Conservation (phyloP, 371 early-diverging fungal species). For the Syncephalis plumigaleata region DNA sequence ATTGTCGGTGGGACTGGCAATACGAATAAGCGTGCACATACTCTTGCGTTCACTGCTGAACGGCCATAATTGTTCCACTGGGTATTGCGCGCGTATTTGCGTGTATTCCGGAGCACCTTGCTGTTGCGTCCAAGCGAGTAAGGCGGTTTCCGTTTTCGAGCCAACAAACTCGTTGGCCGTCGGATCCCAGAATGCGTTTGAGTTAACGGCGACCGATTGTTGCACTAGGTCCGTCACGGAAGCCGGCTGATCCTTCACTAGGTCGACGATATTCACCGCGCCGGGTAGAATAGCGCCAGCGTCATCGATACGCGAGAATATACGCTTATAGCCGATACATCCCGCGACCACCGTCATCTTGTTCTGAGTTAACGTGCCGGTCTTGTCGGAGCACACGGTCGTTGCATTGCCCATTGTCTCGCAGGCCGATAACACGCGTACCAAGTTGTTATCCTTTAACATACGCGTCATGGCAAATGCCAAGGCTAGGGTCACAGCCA, state of each 20-base stretch:
- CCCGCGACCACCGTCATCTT: conserved; percentile 74
- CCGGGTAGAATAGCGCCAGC: too few species aligned
- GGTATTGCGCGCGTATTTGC: conserved; percentile 19
- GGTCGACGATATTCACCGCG: too few species aligned
- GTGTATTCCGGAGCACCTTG: conserved; percentile 26
- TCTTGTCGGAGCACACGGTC: conserved; percentile 81
- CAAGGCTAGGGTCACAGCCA: conserved; percentile 58
- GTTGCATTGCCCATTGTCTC: conserved; percentile 92
- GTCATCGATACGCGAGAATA: too few species aligned
- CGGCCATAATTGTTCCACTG: conserved; percentile 43
- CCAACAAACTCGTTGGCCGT: conserved; percentile 35
- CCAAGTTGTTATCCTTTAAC: conserved; percentile 82
- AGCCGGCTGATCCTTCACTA: too few species aligned
- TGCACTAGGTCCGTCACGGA: conserved; percentile 22
- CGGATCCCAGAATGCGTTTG: conserved; percentile 40
- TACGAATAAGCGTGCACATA: conserved; percentile 60
- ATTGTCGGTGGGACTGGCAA: conserved; percentile 7
- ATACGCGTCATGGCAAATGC: conserved; percentile 64
- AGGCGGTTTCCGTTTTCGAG: conserved; percentile 76
- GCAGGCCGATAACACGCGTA: conserved; percentile 73
- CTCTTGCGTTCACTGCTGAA: conserved; percentile 74
- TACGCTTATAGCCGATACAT: conserved; percentile 5
- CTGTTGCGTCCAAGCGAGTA: conserved; percentile 38
- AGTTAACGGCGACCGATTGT: conserved; percentile 60
- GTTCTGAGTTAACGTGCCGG: conserved; percentile 81